phyloP scores from a whole-genome alignment of 2,329 filamentous ascomycete species.

The Aschersonia sp. region DNA sequence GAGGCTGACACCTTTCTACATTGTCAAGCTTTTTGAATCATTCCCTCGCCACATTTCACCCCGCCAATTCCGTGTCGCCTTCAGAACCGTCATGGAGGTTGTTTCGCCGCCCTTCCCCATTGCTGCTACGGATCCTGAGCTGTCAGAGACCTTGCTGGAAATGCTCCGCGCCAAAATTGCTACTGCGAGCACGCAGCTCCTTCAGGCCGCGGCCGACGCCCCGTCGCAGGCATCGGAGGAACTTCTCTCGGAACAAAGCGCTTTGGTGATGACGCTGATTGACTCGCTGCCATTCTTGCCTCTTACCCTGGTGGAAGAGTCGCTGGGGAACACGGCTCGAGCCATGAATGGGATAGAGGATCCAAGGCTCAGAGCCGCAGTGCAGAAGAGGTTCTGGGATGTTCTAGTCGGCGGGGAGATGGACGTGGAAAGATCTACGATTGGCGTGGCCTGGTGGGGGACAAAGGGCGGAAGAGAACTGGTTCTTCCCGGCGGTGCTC shows the following conservation, averaged over 20 bases:
- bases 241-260: conserved; percentile 60
- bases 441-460: conserved; percentile 80
- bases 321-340: conserved; percentile 59
- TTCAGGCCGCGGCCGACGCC: conserved; percentile 21
- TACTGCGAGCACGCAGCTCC: conserved; percentile 28
- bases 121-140: conserved; percentile 54
- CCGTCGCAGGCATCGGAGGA: conserved; percentile 15
- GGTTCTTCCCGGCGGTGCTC: conserved; percentile 18
- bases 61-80: conserved; percentile 77
- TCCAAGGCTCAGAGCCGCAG: conserved; percentile 43
- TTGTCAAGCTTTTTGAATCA: conserved; percentile 63
- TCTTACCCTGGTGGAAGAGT: conserved; percentile 58
- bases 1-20: conserved; percentile 66
- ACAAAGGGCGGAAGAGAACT: conserved; percentile 38
- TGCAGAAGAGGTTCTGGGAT: conserved; percentile 64
- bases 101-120: conserved; percentile 67
- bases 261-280: conserved; percentile 60
- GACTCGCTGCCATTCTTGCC: conserved; percentile 66
- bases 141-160: conserved; percentile 72
- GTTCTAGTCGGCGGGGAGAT: conserved; percentile 69
- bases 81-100: conserved; percentile 72
- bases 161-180: conserved; percentile 51
- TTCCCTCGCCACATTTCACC: conserved; percentile 69
- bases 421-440: conserved; percentile 69
- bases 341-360: conserved; percentile 52